A percentile compares a stretch with the other conserved stretches of the same genome.
phyloP scores from a whole-genome alignment of 352 stramenopile species.

The Pythium grandisporangium region DNA sequence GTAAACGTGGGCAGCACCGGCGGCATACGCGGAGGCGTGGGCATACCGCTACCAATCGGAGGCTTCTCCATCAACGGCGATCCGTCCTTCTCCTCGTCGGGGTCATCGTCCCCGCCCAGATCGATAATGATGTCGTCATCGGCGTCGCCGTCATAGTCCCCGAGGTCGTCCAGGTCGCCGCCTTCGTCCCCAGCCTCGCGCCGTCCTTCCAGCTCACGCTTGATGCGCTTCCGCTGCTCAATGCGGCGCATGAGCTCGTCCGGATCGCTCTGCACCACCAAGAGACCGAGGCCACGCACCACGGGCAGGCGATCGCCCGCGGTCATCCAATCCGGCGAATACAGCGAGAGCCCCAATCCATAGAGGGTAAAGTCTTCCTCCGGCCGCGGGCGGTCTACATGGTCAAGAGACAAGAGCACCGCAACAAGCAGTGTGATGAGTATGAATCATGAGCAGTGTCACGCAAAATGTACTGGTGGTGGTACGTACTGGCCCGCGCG shows the following conservation, averaged over 20 bases:
- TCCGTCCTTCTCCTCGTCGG: slow-evolving; percentile 5
- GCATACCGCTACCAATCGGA: slow-evolving; percentile 23
- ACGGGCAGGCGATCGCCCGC: slow-evolving; percentile 41
- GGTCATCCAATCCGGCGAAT: slow-evolving; percentile 48
- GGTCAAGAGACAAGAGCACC: not conserved
- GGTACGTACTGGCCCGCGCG: slow-evolving; percentile 24
- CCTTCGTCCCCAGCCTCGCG: slow-evolving; percentile 17
- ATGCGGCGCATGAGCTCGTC: slow-evolving; percentile 50
- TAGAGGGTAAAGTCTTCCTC: slow-evolving; percentile 50
- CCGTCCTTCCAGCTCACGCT: slow-evolving; percentile 25
- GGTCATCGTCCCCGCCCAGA: slow-evolving; percentile 14
- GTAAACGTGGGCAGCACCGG: slow-evolving; percentile 40
- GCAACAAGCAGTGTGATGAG: too few relatives aligned
- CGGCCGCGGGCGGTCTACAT: slow-evolving; percentile 6
- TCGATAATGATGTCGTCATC: slow-evolving; percentile 35
- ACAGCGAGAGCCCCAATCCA: slow-evolving; percentile 49
- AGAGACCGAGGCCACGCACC: slow-evolving; percentile 39
- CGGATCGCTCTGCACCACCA: slow-evolving; percentile 33
- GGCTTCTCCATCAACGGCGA: slow-evolving; percentile 34
- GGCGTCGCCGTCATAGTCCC: slow-evolving; percentile 9
- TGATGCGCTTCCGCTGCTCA: slow-evolving; percentile 56
- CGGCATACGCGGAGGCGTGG: slow-evolving; percentile 17
- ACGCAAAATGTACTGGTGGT: too few relatives aligned
- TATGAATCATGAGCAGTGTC: too few relatives aligned
- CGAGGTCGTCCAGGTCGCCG: slow-evolving; percentile 4